Evolutionary conservation across 192 early-diverging fungal species (phyloP).

Genomic region (Podila horticola): DNA sequence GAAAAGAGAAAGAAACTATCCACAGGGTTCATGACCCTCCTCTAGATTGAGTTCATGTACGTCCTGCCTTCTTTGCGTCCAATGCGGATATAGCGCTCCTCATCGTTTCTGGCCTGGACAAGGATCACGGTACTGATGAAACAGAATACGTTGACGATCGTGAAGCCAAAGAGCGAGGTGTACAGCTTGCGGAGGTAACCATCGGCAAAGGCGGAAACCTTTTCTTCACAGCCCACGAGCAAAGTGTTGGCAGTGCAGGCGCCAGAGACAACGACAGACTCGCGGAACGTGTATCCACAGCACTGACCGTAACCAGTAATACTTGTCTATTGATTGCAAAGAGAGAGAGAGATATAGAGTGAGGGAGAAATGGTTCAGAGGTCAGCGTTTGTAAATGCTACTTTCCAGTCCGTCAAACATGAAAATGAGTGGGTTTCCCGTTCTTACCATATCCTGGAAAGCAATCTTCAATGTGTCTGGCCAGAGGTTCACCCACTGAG

Average conservation of each 20-base stretch:
- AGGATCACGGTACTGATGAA: slow-evolving; percentile 49
- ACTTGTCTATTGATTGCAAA: slow-evolving; percentile 15
- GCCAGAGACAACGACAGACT: slow-evolving; percentile 15
- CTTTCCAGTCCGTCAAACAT: background rate
- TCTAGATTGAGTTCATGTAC: slow-evolving; percentile 36
- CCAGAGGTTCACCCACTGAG: slow-evolving; percentile 30
- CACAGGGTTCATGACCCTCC: too few species aligned
- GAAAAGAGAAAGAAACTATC: background rate
- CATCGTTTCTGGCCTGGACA: slow-evolving; percentile 56
- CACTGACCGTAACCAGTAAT: slow-evolving; percentile 34
- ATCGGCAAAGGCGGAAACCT: slow-evolving; percentile 29
- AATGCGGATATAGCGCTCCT: slow-evolving; percentile 54
- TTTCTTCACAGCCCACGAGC: slow-evolving; percentile 34
- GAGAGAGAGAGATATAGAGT: too few species aligned
- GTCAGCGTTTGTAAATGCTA: background rate
- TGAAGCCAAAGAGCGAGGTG: slow-evolving; percentile 56
- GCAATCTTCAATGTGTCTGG: slow-evolving; percentile 4
- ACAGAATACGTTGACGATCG: slow-evolving; percentile 39
- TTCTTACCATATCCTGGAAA: slow-evolving; percentile 52
- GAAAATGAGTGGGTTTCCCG: background rate
- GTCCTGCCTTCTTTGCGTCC: slow-evolving; percentile 45
- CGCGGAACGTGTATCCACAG: slow-evolving; percentile 30
- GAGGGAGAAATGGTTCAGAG: background rate
- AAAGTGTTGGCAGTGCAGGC: slow-evolving; percentile 5
- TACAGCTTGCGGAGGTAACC: slow-evolving; percentile 40